A percentile compares a stretch with the other conserved stretches of the same genome.
Conservation (phyloP, 148 eudicot genomes). For the Vaccinium myrtillus region DNA sequence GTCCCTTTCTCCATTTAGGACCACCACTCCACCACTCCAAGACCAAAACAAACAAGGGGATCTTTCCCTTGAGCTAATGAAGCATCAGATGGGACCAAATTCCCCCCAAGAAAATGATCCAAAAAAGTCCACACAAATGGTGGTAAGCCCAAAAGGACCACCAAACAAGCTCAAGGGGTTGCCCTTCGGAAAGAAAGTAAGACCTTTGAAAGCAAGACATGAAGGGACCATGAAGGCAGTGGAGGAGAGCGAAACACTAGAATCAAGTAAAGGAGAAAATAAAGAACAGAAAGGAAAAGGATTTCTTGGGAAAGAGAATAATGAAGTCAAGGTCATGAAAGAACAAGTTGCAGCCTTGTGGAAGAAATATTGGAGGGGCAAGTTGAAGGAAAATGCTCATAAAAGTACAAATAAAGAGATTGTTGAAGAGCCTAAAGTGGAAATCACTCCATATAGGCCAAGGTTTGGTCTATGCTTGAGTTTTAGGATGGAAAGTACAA, state of each 20-base stretch:
- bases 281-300: conserved; percentile 38
- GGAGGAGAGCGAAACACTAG: not conserved
- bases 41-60: not conserved
- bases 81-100: not conserved
- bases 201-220: conserved; percentile 5
- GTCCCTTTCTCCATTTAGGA: conserved; percentile 50
- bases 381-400: conserved; percentile 24
- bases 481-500: conserved; percentile 28
- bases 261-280: not conserved
- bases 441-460: conserved; percentile 39
- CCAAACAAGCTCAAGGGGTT: not conserved
- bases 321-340: conserved; percentile 26
- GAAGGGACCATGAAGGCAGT: not conserved
- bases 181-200: conserved; percentile 13
- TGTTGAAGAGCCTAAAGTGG: conserved; percentile 35
- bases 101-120: not conserved
- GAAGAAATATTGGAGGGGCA: conserved; percentile 32
- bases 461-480: conserved; percentile 34
- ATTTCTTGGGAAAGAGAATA: conserved; percentile 39
- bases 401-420: conserved; percentile 18
- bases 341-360: conserved; percentile 29
- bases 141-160: conserved; percentile 16
- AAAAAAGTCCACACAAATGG: conserved; percentile 6
- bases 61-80: not conserved
- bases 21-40: conserved; percentile 11